Evolutionary conservation across 2,329 filamentous ascomycete genomes (phyloP).

Genomic region (Pestalotiopsis sp.): DNA sequence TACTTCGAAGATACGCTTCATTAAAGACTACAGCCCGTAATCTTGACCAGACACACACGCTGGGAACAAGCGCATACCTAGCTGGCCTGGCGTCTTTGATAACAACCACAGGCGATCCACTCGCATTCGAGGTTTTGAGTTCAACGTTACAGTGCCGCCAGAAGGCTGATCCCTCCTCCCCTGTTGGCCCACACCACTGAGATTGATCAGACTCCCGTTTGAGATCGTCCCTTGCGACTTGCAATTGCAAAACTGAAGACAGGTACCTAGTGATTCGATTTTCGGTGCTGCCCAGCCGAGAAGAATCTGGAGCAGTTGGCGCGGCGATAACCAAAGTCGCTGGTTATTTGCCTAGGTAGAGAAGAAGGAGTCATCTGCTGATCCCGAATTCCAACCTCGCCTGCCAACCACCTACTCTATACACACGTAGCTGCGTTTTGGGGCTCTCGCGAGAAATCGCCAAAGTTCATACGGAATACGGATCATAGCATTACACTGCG

Average conservation of each 20-base stretch:
- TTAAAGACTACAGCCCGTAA: neutral
- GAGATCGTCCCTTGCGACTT: neutral
- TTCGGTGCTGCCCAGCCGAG: neutral
- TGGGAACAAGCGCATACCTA: slow-evolving; percentile 6
- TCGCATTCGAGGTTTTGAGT: slow-evolving; percentile 9
- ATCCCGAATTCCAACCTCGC: neutral
- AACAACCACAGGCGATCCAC: slow-evolving; percentile 1
- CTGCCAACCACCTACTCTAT: neutral
- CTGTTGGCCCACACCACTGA: neutral
- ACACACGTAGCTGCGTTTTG: neutral
- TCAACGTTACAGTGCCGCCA: slow-evolving; percentile 15
- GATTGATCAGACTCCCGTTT: neutral
- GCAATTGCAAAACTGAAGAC: neutral
- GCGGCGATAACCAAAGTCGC: neutral
- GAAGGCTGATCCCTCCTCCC: slow-evolving; percentile 9
- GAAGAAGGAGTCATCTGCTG: neutral
- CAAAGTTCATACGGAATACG: neutral
- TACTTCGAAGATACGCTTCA: neutral
- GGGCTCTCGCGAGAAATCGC: neutral
- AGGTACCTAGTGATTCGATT: neutral
- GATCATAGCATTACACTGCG: neutral
- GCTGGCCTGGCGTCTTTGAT: neutral
- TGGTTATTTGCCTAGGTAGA: neutral
- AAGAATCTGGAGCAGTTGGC: neutral
- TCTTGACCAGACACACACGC: neutral